Conservation (phyloP, 2,329 filamentous ascomycete genomes). For the Xylaria sp. region DNA sequence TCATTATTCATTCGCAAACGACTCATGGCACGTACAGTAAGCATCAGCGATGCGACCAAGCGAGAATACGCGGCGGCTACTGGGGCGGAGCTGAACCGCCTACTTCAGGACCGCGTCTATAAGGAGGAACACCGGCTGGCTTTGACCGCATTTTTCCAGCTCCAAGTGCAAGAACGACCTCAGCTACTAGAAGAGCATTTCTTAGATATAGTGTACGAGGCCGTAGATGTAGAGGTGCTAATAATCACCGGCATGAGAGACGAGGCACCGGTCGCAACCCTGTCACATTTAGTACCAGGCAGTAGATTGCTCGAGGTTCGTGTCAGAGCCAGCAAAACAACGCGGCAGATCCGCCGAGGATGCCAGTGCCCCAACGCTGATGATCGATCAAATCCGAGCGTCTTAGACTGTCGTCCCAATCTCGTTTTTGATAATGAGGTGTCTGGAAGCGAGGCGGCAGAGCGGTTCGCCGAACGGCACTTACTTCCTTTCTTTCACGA, state of each 20-base stretch:
- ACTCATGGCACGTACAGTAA: conserved; percentile 50
- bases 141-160: conserved; percentile 58
- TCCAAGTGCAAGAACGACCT: conserved; percentile 51
- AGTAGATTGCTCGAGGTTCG: conserved; percentile 60
- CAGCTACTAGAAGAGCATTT: conserved; percentile 58
- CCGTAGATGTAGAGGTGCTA: conserved; percentile 56
- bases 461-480: conserved; percentile 47
- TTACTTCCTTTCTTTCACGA: conserved; percentile 54
- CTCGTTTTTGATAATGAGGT: conserved; percentile 58
- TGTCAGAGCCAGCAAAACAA: conserved; percentile 49
- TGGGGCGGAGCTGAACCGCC: conserved; percentile 52
- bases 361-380: conserved; percentile 25
- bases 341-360: conserved; percentile 45
- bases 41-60: conserved; percentile 65
- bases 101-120: conserved; percentile 61
- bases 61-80: conserved; percentile 57
- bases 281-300: conserved; percentile 60
- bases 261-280: conserved; percentile 57
- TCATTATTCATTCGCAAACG: conserved; percentile 45
- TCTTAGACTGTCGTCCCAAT: conserved; percentile 46
- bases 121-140: conserved; percentile 64
- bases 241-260: conserved; percentile 70
- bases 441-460: conserved; percentile 46
- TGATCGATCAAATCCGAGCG: conserved; percentile 29
- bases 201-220: conserved; percentile 48